Percentiles rank a stretch among this genome's conserved stretches.
These are phyloP conservation scores for Oryza punctata DNA, from an alignment of 176 grass and related monocot genomes.

Conservation along the genomic window DNA sequence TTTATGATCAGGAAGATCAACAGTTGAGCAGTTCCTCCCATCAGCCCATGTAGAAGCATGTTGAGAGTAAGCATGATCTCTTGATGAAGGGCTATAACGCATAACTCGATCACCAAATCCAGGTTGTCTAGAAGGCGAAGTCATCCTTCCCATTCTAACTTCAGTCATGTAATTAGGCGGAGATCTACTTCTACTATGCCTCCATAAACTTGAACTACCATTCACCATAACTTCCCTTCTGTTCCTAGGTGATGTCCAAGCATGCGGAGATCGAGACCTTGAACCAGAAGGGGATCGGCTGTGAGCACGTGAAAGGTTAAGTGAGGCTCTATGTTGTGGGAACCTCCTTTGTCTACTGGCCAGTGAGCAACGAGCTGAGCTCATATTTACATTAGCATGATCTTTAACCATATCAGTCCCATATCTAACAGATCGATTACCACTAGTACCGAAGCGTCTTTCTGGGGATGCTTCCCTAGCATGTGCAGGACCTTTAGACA, in stretches of 20 bases:
- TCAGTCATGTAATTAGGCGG: conserved; percentile 52
- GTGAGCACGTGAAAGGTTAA: conserved; percentile 59
- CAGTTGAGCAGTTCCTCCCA: conserved; percentile 62
- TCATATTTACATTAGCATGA: conserved; percentile 48
- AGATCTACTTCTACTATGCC: conserved; percentile 67
- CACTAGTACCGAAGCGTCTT: conserved; percentile 49
- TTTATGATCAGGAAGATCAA: conserved; percentile 55
- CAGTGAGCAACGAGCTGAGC: conserved; percentile 43
- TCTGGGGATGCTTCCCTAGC: conserved; percentile 59
- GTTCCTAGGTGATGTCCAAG: conserved; percentile 63
- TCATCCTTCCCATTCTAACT: conserved; percentile 50
- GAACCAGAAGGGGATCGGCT: conserved; percentile 79
- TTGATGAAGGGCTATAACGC: conserved; percentile 45
- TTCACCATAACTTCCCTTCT: conserved; percentile 55
- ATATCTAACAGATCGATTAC: conserved; percentile 54
- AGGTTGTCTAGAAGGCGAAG: conserved; percentile 59
- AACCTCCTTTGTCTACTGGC: conserved; percentile 59
- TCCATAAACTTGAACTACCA: conserved; percentile 50
- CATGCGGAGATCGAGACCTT: conserved; percentile 76
- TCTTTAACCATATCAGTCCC: conserved; percentile 54
- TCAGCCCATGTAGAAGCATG: conserved; percentile 72
- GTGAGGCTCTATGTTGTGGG: conserved; percentile 43
- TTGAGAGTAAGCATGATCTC: conserved; percentile 49
- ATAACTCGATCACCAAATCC: conserved; percentile 60
- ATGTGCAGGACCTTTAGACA: conserved; percentile 49